Percentiles rank a stretch among this genome's conserved stretches.
Evolutionary conservation across 2,329 filamentous ascomycete species (phyloP).

Genomic region (Fusarium chaquense): DNA sequence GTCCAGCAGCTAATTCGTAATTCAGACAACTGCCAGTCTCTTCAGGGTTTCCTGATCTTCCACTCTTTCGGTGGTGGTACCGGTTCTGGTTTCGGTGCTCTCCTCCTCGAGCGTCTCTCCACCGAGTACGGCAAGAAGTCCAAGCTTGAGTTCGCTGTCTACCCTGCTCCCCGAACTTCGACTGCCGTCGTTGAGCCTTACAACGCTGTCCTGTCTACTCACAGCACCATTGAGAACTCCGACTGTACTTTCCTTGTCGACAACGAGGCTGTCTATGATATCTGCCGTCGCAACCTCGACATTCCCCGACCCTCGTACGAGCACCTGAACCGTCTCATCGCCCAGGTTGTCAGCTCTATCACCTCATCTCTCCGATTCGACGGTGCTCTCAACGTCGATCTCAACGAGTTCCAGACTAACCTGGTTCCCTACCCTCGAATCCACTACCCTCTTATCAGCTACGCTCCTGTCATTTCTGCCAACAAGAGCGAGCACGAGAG

Average conservation of each 20-base stretch:
- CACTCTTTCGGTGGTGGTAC: slow-evolving; percentile 81
- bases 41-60: slow-evolving; percentile 80
- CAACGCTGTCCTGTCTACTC: slow-evolving; percentile 78
- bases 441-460: slow-evolving; percentile 80
- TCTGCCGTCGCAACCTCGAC: slow-evolving; percentile 78
- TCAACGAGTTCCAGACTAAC: slow-evolving; percentile 85
- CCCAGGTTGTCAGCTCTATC: slow-evolving; percentile 80
- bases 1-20: slow-evolving; percentile 28
- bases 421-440: slow-evolving; percentile 79
- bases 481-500: slow-evolving; percentile 86
- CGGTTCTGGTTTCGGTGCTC: slow-evolving; percentile 78
- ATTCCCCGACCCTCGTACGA: slow-evolving; percentile 76
- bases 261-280: slow-evolving; percentile 81
- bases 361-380: slow-evolving; percentile 79
- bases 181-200: slow-evolving; percentile 80
- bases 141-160: slow-evolving; percentile 80
- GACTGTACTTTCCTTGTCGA: slow-evolving; percentile 83
- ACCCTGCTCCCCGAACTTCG: slow-evolving; percentile 76
- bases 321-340: slow-evolving; percentile 79
- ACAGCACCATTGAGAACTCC: slow-evolving; percentile 82
- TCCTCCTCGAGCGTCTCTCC: slow-evolving; percentile 78
- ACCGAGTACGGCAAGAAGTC: slow-evolving; percentile 81
- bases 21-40: slow-evolving; percentile 77
- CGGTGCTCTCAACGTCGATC: slow-evolving; percentile 77
- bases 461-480: slow-evolving; percentile 77